Evolutionary conservation across 192 early-diverging fungal species (phyloP), one percentile per base, ranked within the genome.

Genomic region (Coemansia sp.): DNA sequence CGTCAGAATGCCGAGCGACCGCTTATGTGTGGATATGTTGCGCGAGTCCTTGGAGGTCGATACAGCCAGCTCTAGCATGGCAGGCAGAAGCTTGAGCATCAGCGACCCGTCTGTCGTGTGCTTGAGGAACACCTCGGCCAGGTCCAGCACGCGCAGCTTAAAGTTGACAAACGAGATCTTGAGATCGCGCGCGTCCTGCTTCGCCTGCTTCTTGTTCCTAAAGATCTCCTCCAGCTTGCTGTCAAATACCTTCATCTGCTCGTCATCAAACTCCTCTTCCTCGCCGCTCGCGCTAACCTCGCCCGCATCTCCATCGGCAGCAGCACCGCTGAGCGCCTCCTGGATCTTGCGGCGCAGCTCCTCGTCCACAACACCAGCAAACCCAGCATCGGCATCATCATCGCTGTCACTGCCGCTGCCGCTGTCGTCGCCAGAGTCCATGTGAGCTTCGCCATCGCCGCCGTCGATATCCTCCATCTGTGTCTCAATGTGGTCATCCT

Each of bases 191-290:
- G 85, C 83, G n/a, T 83, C 86, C 7, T 54, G 59, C 79, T 92
- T 93, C 35, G 83, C 71, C 46, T 85, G 68, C 79, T 91, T 90
- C 64, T 83, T 81, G 50, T 93, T 83, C 30, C 73, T 77, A 68
- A 98, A 98, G 45, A 98, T 92, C 59, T 95, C 95, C 8, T 86
- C 85, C 38, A 98, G 72, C 66, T 98, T 95, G 36, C 85, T 84
- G 67, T 98, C 95, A 73, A 92, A 95, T 18, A 78, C 83, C 53
- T 78, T 83, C 92, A 94, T 94, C 58, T 89, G 80, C 46, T 94
- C 90, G 53, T 94, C 92, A 46, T 84, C 83, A 46, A 85, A 71
- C 18, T 76, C 83, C 34, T 84, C 83, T 24, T 85, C 83, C 14
- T 70, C 77, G 11, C 68, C 75, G 28, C 53, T 60, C 29, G 59